These are phyloP conservation scores for Leavenworthia alabamica DNA, from an alignment of 345 rosid genomes.

Conservation along the genomic window DNA sequence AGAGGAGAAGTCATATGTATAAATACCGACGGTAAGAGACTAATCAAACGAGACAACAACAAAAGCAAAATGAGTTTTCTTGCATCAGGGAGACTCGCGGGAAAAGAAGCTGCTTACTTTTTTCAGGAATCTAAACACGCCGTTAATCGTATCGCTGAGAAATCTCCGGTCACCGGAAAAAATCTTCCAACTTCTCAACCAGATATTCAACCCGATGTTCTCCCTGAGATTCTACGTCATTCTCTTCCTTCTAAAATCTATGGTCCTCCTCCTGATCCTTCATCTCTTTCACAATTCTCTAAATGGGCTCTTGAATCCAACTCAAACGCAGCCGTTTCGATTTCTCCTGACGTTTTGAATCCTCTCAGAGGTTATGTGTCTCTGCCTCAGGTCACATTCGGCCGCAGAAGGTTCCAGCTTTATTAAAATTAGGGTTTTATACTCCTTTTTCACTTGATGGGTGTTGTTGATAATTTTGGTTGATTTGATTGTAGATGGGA, in stretches of 20 bases:
- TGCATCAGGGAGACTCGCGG: slow-evolving; percentile 70
- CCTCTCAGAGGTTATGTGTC: slow-evolving; percentile 81
- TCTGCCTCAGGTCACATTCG: slow-evolving; percentile 85
- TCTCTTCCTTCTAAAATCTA: slow-evolving; percentile 66
- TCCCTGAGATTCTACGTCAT: slow-evolving; percentile 79
- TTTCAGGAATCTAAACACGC: slow-evolving; percentile 85
- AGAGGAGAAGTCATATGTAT: neutral
- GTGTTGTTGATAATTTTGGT: neutral
- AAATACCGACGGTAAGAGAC: neutral
- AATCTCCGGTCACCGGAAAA: slow-evolving; percentile 32
- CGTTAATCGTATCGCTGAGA: slow-evolving; percentile 72
- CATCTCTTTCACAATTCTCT: slow-evolving; percentile 60
- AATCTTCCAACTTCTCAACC: slow-evolving; percentile 24
- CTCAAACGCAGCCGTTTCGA: slow-evolving; percentile 24
- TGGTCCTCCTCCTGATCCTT: slow-evolving; percentile 41
- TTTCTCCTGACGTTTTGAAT: slow-evolving; percentile 56
- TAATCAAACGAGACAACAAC: neutral
- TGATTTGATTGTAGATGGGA: slow-evolving; percentile 55
- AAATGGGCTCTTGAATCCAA: slow-evolving; percentile 62
- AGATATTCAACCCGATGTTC: slow-evolving; percentile 58
- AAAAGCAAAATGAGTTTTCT: slow-evolving; percentile 67
- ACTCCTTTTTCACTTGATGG: neutral
- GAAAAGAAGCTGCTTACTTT: slow-evolving; percentile 86
- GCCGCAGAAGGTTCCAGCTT: slow-evolving; percentile 63
- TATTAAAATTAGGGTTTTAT: neutral